Base-by-base conservation (phyloP, 345 rosid species). In the Euphorbia peplus region DNA sequence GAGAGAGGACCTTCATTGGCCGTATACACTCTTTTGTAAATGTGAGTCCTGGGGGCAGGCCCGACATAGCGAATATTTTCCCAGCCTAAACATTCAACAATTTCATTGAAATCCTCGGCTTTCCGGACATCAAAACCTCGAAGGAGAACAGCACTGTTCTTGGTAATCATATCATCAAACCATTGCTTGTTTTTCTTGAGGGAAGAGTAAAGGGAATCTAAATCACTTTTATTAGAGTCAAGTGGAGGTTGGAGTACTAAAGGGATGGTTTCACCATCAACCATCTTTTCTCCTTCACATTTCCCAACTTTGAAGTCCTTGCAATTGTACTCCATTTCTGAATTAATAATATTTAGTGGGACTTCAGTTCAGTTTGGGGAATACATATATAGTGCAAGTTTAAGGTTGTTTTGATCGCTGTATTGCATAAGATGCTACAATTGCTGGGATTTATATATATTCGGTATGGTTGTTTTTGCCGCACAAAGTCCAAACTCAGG, bases 1-100 rank as follows among this genome's bases (percentile, higher is more conserved):
- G 87, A 88, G 18, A 86, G 74, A 4, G 90, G 93, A 8, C 93
- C 93, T 75, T 88, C 93, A 48, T 84, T 86, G 35, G 93, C 93
- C 1, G 89, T 88, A 86, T 87, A 88, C 6, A 88, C 80, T 37
- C 88, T 79, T 63, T 86, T 86, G 55, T 86, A 67, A 8, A 86
- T 59, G 26, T 88, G 81, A n/a, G 89, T 84, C 47, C 90, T 56
- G 0, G 85, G 84, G 0, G 86, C 93, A 0, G 93, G 89, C 0
- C 88, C 88, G 0, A 86, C 72, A 51, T 88, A 88, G 13, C 85
- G 81, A 10, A 83, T 78, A 53, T 86, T 81, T 1, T 86, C 90
- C 90, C 90, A 85, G 0, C 71, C 93, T 6, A 75, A 86, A 35
- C 78, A 41, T 72, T 88, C 90, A 2, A 86, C 50, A 13, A 88